Percentiles rank a stretch among this genome's conserved stretches.
phyloP scores from a whole-genome alignment of 2,329 filamentous ascomycete genomes.

The Alternaria postmessia region DNA sequence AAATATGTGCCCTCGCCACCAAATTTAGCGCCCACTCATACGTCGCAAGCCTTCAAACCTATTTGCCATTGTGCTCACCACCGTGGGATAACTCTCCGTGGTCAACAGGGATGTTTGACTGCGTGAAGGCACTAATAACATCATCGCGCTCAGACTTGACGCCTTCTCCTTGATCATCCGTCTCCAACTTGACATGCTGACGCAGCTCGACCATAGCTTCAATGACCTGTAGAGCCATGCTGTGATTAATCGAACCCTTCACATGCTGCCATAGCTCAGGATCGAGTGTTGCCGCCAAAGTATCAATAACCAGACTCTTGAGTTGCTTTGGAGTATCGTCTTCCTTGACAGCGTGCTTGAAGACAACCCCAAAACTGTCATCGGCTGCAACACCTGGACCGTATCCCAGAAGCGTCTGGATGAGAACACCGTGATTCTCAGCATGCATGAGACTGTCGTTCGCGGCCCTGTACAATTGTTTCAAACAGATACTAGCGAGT shows the following conservation, averaged over 20 bases:
- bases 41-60: not conserved
- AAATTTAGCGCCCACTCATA: not conserved
- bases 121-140: not conserved
- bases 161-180: not conserved
- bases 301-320: conserved; percentile 20
- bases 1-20: not conserved
- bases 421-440: not conserved
- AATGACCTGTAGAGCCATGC: conserved; percentile 11
- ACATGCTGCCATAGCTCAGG: conserved; percentile 16
- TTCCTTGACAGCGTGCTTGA: conserved; percentile 28
- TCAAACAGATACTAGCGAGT: conserved; percentile 26
- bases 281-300: conserved; percentile 23
- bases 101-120: not conserved
- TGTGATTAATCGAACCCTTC: not conserved
- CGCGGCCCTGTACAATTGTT: conserved; percentile 13
- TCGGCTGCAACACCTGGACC: not conserved
- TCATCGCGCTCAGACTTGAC: conserved; percentile 12
- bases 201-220: conserved; percentile 12
- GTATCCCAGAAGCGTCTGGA: conserved; percentile 15
- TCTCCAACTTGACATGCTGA: conserved; percentile 8
- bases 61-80: not conserved
- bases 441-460: conserved; percentile 14
- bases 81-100: not conserved
- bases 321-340: conserved; percentile 20
- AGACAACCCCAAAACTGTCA: conserved; percentile 20